phyloP scores from a whole-genome alignment of 2,329 filamentous ascomycete genomes.

The Pseudogymnoascus sp. region DNA sequence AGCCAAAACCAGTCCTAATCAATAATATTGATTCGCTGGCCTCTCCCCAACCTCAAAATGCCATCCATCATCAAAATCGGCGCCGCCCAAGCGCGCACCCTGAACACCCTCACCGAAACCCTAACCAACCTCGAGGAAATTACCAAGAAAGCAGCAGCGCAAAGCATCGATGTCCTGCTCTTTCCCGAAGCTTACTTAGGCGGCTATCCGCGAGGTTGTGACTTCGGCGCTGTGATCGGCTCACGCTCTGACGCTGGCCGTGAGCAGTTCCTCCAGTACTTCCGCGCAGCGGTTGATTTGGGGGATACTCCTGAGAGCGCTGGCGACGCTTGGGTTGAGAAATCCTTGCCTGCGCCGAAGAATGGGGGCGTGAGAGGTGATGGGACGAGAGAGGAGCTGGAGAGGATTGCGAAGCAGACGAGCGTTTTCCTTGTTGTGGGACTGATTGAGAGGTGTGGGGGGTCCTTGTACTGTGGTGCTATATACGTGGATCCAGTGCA shows the following conservation, averaged over 20 bases:
- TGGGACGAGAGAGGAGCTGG: conserved; percentile 73
- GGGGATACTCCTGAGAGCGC: conserved; percentile 69
- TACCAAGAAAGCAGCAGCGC: conserved; percentile 53
- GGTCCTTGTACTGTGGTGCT: conserved; percentile 75
- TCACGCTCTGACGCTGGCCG: conserved; percentile 60
- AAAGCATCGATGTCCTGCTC: conserved; percentile 60
- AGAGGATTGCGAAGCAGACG: conserved; percentile 66
- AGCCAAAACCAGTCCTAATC: neutral
- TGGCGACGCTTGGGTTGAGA: conserved; percentile 63
- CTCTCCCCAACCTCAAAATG: neutral
- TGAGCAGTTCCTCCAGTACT: conserved; percentile 78
- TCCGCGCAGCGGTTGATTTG: conserved; percentile 69
- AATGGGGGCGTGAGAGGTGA: conserved; percentile 51
- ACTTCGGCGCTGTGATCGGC: conserved; percentile 70
- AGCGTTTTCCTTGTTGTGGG: conserved; percentile 78
- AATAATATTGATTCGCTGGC: neutral
- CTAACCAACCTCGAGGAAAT: conserved; percentile 58
- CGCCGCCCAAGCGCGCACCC: conserved; percentile 42
- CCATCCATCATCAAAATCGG: conserved; percentile 20
- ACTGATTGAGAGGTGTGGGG: conserved; percentile 69
- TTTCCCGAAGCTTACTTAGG: conserved; percentile 91
- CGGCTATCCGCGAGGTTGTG: conserved; percentile 77
- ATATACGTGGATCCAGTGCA: conserved; percentile 71
- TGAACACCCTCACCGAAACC: conserved; percentile 47
- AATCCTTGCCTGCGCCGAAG: conserved; percentile 41